Evolutionary conservation across 768 basidiomycete species (phyloP).

Genomic region (Termitomyces sp.): DNA sequence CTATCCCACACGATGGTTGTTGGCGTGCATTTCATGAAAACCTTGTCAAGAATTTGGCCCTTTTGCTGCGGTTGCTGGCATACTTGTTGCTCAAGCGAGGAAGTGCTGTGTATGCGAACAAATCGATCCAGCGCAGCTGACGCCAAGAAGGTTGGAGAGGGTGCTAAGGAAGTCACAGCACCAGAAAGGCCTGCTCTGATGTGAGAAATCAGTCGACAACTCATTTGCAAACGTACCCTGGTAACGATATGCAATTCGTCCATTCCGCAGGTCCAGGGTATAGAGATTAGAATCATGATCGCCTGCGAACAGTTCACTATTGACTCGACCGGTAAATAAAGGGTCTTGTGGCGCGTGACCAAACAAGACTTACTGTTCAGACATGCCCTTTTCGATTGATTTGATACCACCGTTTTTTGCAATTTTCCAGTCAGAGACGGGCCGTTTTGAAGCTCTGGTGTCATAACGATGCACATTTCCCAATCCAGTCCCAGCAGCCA

Average conservation of each 20-base stretch:
- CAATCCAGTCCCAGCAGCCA: constrained; percentile 70
- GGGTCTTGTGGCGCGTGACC: background rate
- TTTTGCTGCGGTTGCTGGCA: constrained; percentile 53
- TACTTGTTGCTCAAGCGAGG: constrained; percentile 43
- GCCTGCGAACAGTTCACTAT: constrained; percentile 66
- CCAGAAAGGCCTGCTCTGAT: constrained; percentile 61
- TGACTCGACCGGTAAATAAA: constrained; percentile 9
- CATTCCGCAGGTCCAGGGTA: constrained; percentile 68
- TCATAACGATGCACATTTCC: constrained; percentile 80
- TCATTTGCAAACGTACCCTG: constrained; percentile 42
- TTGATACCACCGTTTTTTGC: constrained; percentile 62
- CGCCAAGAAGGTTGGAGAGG: constrained; percentile 49
- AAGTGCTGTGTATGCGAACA: constrained; percentile 63
- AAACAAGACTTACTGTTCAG: constrained; percentile 54
- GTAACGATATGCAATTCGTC: constrained; percentile 61
- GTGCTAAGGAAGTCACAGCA: constrained; percentile 61
- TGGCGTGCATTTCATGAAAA: constrained; percentile 60
- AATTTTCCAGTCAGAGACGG: constrained; percentile 66
- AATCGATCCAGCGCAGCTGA: constrained; percentile 71
- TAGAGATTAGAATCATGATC: constrained; percentile 65
- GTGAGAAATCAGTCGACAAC: background rate
- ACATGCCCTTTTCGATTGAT: constrained; percentile 51
- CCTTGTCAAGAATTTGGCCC: constrained; percentile 60
- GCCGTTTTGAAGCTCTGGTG: constrained; percentile 62
- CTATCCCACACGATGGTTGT: constrained; percentile 66